phyloP scores from a whole-genome alignment of 345 rosid species.

The Eucalyptus erythrocorys region DNA sequence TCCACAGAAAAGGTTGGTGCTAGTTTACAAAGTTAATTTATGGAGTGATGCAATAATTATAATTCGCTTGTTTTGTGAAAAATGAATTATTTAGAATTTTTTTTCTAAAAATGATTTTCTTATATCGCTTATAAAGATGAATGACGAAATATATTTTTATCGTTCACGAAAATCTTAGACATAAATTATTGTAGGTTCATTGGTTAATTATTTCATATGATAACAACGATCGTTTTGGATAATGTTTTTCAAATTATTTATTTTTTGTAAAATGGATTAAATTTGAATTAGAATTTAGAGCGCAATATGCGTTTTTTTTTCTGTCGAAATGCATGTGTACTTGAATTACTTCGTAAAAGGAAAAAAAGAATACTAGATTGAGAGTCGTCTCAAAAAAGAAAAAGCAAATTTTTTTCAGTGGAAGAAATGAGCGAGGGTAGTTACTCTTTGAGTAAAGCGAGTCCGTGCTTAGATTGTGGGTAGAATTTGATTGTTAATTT shows the following conservation, averaged over 20 bases:
- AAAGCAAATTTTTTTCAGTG: not conserved
- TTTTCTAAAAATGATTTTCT: not conserved
- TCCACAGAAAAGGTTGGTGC: not conserved
- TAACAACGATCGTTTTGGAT: not conserved
- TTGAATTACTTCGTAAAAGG: not conserved
- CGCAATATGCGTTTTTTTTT: too few relatives aligned
- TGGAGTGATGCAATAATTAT: not conserved
- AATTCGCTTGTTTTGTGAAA: accelerated
- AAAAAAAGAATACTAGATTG: not conserved
- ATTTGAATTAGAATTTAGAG: not conserved
- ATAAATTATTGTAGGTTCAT: not conserved
- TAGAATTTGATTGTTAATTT: not conserved
- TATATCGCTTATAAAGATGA: not conserved
- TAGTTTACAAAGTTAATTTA: not conserved
- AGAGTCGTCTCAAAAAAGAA: not conserved
- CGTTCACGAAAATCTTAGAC: accelerated
- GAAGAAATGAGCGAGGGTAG: not conserved
- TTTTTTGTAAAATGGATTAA: not conserved
- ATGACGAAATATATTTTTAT: not conserved
- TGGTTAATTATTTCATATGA: not conserved
- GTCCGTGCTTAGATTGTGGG: not conserved
- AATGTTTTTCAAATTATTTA: not conserved
- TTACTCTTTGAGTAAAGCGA: not conserved
- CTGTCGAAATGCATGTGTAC: accelerated
- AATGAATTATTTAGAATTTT: not conserved